phyloP scores from a whole-genome alignment of 345 rosid species.

The Arabidopsis arenosa region DNA sequence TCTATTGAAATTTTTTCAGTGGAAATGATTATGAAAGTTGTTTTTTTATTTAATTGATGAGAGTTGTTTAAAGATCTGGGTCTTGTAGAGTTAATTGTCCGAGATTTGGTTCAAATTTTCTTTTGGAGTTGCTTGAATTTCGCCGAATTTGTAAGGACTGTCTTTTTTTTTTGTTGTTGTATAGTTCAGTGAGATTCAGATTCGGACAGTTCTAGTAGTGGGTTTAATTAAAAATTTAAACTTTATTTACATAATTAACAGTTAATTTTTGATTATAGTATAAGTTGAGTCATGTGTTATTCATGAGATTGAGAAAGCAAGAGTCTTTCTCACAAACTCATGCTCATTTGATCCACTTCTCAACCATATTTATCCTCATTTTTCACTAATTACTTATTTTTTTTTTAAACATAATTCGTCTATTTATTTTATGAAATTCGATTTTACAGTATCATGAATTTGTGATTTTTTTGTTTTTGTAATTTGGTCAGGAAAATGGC shows the following conservation, averaged over 20 bases:
- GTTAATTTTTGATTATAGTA: conserved; percentile 24
- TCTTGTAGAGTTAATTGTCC: background rate
- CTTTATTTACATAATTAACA: conserved; percentile 16
- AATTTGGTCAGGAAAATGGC: conserved; percentile 61
- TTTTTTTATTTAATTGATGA: background rate
- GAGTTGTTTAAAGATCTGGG: conserved; percentile 32
- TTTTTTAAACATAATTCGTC: background rate
- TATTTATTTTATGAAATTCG: background rate
- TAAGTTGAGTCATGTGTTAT: conserved; percentile 48
- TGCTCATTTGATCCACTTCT: conserved; percentile 35
- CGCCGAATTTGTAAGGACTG: conserved; percentile 4
- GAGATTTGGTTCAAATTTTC: conserved; percentile 16
- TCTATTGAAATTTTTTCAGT: background rate
- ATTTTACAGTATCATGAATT: background rate
- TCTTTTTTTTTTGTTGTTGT: background rate
- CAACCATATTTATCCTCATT: conserved; percentile 4
- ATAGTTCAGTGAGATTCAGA: conserved; percentile 37
- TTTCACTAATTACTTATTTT: background rate
- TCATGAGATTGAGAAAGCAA: conserved; percentile 28
- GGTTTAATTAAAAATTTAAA: conserved; percentile 2
- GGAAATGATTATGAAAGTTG: conserved; percentile 15
- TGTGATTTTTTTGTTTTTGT: background rate
- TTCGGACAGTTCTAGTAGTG: conserved; percentile 37
- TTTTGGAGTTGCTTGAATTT: background rate
- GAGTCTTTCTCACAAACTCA: conserved; percentile 40